Percentiles rank a stretch among this genome's conserved stretches.
Conservation (phyloP, 345 rosid species). For the Barbarea vulgaris region DNA sequence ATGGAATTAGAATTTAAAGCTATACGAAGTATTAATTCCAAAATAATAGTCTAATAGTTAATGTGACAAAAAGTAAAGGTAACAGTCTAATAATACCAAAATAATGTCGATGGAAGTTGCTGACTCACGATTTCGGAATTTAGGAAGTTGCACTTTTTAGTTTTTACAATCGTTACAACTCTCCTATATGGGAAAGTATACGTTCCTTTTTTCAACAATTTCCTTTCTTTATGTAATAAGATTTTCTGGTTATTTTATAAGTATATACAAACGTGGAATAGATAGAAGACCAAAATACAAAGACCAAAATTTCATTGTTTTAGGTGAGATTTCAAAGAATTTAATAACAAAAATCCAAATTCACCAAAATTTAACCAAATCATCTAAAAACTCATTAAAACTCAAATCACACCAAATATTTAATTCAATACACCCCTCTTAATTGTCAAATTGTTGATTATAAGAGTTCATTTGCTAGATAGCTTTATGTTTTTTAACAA, state of each 20-base stretch:
- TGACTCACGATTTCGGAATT: no score
- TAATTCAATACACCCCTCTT: no score
- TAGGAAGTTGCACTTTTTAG: not conserved
- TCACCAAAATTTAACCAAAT: no score
- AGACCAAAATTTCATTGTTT: no score
- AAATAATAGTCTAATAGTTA: not conserved
- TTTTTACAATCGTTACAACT: constrained; percentile 2
- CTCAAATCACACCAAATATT: no score
- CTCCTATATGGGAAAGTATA: not conserved
- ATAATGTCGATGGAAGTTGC: not conserved
- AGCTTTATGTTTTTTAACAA: not conserved
- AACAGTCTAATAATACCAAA: constrained; percentile 14
- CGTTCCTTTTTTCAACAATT: not conserved
- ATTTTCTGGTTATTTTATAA: not conserved
- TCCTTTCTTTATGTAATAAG: not conserved
- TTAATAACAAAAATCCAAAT: no score
- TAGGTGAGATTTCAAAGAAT: no score
- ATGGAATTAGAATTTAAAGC: not conserved
- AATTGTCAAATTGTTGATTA: no score
- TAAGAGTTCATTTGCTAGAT: not conserved
- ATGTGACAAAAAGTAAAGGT: not conserved
- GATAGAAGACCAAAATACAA: no score
- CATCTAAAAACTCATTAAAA: no score
- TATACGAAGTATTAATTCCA: not conserved
- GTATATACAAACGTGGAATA: not conserved